Percentiles rank a stretch among this genome's conserved stretches.
These are phyloP conservation scores for Sarcodon aspratus DNA, from an alignment of 768 basidiomycete genomes.

Conservation along the genomic window DNA sequence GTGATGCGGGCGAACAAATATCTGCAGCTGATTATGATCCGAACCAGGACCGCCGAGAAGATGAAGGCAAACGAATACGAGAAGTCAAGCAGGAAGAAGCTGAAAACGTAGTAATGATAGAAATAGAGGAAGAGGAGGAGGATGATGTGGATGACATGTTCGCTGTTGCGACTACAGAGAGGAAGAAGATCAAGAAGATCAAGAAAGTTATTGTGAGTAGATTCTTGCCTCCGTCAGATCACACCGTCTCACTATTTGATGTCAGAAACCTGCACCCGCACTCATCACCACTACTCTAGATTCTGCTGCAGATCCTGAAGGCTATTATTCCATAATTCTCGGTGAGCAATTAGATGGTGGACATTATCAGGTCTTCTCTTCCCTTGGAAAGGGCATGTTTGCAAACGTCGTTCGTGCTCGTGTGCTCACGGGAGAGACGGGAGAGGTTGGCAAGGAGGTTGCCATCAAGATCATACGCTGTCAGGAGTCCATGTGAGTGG, in stretches of 20 bases:
- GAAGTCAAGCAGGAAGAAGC: slow-evolving; percentile 24
- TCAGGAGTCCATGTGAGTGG: slow-evolving; percentile 89
- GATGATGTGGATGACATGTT: slow-evolving; percentile 97
- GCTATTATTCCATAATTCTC: slow-evolving; percentile 89
- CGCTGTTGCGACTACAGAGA: slow-evolving; percentile 39
- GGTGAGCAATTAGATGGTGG: slow-evolving; percentile 91
- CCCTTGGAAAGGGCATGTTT: slow-evolving; percentile 98
- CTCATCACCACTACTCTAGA: slow-evolving; percentile 75
- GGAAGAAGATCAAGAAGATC: slow-evolving; percentile 49
- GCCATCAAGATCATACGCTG: slow-evolving; percentile 95
- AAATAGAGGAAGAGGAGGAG: slow-evolving; percentile 53
- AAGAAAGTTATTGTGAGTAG: slow-evolving; percentile 39
- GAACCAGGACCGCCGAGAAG: slow-evolving; percentile 70
- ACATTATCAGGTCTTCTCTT: slow-evolving; percentile 89
- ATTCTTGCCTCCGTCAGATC: neutral
- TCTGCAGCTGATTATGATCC: slow-evolving; percentile 93
- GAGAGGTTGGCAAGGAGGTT: slow-evolving; percentile 59
- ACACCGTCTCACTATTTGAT: neutral
- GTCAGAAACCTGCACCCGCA: slow-evolving; percentile 46
- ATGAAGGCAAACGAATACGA: slow-evolving; percentile 63
- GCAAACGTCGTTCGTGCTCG: slow-evolving; percentile 91
- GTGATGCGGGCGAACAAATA: slow-evolving; percentile 51
- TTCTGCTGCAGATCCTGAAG: slow-evolving; percentile 87
- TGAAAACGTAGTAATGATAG: slow-evolving; percentile 35
- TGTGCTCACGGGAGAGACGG: slow-evolving; percentile 52